Conservation (phyloP, 2,329 filamentous ascomycete genomes). For the Aspergillus sp. region DNA sequence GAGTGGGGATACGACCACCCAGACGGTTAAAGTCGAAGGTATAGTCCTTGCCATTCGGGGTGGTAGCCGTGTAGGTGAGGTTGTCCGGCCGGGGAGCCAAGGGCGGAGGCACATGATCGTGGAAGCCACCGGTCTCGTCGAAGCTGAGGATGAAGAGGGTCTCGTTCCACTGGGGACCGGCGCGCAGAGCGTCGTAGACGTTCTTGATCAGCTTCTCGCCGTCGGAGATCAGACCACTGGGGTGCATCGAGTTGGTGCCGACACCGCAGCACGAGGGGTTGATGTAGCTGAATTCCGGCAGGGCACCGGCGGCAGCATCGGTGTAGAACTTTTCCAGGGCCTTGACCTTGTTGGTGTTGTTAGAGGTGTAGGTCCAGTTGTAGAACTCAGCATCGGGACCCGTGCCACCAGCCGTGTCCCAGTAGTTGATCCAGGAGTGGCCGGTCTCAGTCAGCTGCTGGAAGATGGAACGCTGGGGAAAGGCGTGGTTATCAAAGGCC, state of each 20-base stretch:
- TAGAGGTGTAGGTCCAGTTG: slow-evolving; percentile 36
- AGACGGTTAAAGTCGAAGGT: slow-evolving; percentile 33
- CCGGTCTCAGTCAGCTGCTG: slow-evolving; percentile 38
- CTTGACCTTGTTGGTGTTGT: slow-evolving; percentile 31
- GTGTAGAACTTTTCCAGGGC: slow-evolving; percentile 38
- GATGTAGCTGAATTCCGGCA: slow-evolving; percentile 40
- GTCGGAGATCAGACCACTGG: slow-evolving; percentile 37
- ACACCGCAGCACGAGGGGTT: slow-evolving; percentile 45
- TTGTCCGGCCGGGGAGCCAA: slow-evolving; percentile 37
- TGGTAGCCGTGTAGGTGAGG: slow-evolving; percentile 36
- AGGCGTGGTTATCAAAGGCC: slow-evolving; percentile 27
- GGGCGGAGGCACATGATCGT: slow-evolving; percentile 41
- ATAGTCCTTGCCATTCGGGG: slow-evolving; percentile 29
- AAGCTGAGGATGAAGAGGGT: slow-evolving; percentile 42
- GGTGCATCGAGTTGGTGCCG: slow-evolving; percentile 42
- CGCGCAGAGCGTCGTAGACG: slow-evolving; percentile 40
- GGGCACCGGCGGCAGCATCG: slow-evolving; percentile 34
- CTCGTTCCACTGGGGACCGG: slow-evolving; percentile 38
- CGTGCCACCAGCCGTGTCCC: slow-evolving; percentile 25
- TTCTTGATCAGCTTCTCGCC: slow-evolving; percentile 40
- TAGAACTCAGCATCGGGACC: slow-evolving; percentile 37
- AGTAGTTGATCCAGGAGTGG: slow-evolving; percentile 42
- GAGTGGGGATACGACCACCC: slow-evolving; percentile 33
- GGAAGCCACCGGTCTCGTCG: slow-evolving; percentile 43
- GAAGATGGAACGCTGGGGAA: slow-evolving; percentile 43